phyloP scores from a whole-genome alignment of 257 asterid species.

The Rehmannia glutinosa region DNA sequence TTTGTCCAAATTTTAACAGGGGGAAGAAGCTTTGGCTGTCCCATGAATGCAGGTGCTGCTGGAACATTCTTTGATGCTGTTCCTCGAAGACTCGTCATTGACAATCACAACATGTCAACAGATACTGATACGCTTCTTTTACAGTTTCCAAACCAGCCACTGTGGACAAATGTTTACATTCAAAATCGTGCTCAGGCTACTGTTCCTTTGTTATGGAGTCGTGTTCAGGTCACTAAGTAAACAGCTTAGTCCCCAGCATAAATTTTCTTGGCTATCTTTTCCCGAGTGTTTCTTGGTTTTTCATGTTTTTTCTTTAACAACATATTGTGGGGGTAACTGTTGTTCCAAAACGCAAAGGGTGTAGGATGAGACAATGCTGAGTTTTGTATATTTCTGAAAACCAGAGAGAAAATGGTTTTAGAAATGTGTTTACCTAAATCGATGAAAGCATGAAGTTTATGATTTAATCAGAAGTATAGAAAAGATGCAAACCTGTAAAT shows the following conservation, averaged over 20 bases:
- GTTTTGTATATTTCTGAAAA: background rate
- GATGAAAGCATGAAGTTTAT: slow-evolving; percentile 3
- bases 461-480: slow-evolving; percentile 6
- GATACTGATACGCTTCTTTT: slow-evolving; percentile 73
- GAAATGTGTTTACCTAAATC: background rate
- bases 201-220: slow-evolving; percentile 88
- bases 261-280: background rate
- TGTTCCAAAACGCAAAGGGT: background rate
- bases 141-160: slow-evolving; percentile 87
- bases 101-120: slow-evolving; percentile 72
- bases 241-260: slow-evolving; percentile 19
- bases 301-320: background rate
- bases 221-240: slow-evolving; percentile 66
- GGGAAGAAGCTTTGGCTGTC: slow-evolving; percentile 90
- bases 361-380: background rate
- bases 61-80: slow-evolving; percentile 90
- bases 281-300: background rate
- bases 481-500: background rate
- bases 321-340: background rate
- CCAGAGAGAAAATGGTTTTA: background rate
- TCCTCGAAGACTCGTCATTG: slow-evolving; percentile 75
- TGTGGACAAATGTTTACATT: slow-evolving; percentile 82
- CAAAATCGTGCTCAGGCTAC: slow-evolving; percentile 63
- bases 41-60: slow-evolving; percentile 82
- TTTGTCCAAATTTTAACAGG: slow-evolving; percentile 35